Evolutionary conservation across 2,329 filamentous ascomycete species (phyloP), one percentile per base, ranked within the genome.

Genomic region (Amauroascus verrucosus): DNA sequence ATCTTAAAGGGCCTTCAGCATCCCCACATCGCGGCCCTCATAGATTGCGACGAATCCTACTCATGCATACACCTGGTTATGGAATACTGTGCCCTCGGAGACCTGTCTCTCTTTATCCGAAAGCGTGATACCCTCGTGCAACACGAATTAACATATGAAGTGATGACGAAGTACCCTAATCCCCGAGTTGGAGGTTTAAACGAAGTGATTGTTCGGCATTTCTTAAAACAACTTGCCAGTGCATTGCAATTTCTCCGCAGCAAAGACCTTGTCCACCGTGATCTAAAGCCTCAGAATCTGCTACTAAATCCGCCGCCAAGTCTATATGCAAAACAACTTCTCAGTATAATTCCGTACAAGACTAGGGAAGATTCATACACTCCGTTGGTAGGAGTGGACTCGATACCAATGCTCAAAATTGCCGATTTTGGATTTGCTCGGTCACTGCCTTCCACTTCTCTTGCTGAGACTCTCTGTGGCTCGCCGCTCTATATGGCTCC

Each of bases 351-450:
- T 55, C 83, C 86, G 16, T 83, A 93, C 54, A 83, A 93, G 67
- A 85, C 84, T 49, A 90, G 86, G 63, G 83, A 85, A 41, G 82
- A 90, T 65, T 90, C 88, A 0, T 75, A 93, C 53, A 85, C 88
- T 43, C 89, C 91, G 3, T 80, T 84, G 24, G 84, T 84, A 24
- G 93, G 93, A 6, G 74, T 98, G 28, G 77, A 81, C 51, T 93
- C 89, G 16, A 72, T 98, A 40, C 93, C 93, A 3, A 94, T 97
- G 85, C 80, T 98, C 56, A 98, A 98, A 73, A 84, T 98, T 62
- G 93, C 93, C 54, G 93, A 98, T 72, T 98, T 98, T 65, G 93
- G 93, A n/a, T 98, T 98, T 67, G 93, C 93, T 53, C 83, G 93
- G 53, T 88, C 94, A 53, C 74, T 98, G 47, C 91, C 93, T 1